Percentiles rank a stretch among this genome's conserved stretches.
Evolutionary conservation across 2,329 filamentous ascomycete species (phyloP).

Genomic region (Hypomyces rosellus): DNA sequence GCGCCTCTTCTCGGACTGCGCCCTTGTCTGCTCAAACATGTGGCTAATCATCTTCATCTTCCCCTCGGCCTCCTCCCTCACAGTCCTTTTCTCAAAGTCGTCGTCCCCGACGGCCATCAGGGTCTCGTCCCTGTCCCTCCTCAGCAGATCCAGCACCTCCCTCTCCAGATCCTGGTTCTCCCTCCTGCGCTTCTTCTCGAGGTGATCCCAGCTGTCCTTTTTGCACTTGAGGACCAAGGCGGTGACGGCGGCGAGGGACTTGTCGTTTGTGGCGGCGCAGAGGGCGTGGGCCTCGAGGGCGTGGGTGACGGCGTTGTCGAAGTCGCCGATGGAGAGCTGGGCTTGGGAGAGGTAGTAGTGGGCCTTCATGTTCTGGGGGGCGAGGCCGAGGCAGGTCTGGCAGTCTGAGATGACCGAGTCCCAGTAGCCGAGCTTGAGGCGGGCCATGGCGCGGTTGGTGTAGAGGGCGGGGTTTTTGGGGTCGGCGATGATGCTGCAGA

Average conservation of each 20-base stretch:
- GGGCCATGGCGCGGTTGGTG: slow-evolving; percentile 82
- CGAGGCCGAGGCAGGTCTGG: slow-evolving; percentile 63
- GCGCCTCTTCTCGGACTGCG: slow-evolving; percentile 38
- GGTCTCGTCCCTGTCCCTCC: slow-evolving; percentile 38
- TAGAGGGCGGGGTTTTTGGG: slow-evolving; percentile 72
- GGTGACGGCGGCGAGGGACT: slow-evolving; percentile 65
- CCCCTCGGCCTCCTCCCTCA: slow-evolving; percentile 39
- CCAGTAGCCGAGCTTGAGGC: slow-evolving; percentile 68
- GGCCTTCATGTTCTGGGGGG: slow-evolving; percentile 66
- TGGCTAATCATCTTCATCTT: slow-evolving; percentile 40
- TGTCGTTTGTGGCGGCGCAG: slow-evolving; percentile 57
- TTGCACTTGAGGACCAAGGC: slow-evolving; percentile 71
- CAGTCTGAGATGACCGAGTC: slow-evolving; percentile 73
- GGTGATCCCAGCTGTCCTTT: slow-evolving; percentile 76
- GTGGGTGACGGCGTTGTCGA: slow-evolving; percentile 64
- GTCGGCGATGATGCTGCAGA: slow-evolving; percentile 65
- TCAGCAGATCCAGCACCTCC: slow-evolving; percentile 50
- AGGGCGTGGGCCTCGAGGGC: slow-evolving; percentile 67
- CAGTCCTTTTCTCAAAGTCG: slow-evolving; percentile 42
- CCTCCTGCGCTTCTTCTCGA: slow-evolving; percentile 56
- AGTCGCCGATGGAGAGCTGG: slow-evolving; percentile 59
- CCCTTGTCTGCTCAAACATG: slow-evolving; percentile 48
- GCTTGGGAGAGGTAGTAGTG: slow-evolving; percentile 80
- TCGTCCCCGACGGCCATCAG: slow-evolving; percentile 32
- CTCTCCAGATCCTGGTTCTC: slow-evolving; percentile 52